phyloP scores from a whole-genome alignment of 164 flowering plant genomes.

The Kalanchoe fedtschenkoi region DNA sequence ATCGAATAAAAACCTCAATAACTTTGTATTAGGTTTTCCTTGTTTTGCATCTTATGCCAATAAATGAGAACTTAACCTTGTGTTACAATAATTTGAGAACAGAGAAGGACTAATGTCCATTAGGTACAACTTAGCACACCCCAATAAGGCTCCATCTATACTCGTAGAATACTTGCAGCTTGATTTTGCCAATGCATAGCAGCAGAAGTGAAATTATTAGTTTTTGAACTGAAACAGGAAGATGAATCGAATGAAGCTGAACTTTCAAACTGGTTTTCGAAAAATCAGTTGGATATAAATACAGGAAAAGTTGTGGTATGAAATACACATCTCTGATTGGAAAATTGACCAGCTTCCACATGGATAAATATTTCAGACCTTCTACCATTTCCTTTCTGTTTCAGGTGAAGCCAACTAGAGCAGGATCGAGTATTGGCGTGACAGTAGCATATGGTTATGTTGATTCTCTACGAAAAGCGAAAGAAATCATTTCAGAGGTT shows the following conservation, averaged over 20 bases:
- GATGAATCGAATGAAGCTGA: constrained; percentile 25
- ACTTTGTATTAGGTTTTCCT: not conserved
- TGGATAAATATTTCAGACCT: constrained; percentile 4
- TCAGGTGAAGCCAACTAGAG: constrained; percentile 84
- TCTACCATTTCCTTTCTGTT: constrained; percentile 1
- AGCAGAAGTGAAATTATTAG: not conserved
- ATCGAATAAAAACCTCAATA: not conserved
- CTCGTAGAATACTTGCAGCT: not conserved
- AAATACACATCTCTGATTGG: not conserved
- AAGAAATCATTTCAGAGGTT: constrained; percentile 58
- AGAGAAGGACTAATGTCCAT: not conserved
- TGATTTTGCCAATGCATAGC: not conserved
- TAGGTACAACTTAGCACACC: not conserved
- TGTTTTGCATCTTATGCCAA: not conserved
- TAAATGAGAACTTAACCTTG: not conserved
- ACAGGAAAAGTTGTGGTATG: constrained; percentile 88
- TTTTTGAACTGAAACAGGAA: constrained; percentile 30
- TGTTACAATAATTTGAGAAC: not conserved
- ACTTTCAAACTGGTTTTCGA: constrained; percentile 57
- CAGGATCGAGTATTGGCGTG: constrained; percentile 90
- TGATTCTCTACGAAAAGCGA: constrained; percentile 60
- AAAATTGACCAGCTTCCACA: not conserved
- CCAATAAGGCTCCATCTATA: not conserved
- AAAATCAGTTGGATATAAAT: constrained; percentile 40
- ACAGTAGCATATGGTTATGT: constrained; percentile 75